These are phyloP conservation scores for Singerocomus inundabilis DNA, from an alignment of 1,284 basidiomycete species.

Conservation along the genomic window DNA sequence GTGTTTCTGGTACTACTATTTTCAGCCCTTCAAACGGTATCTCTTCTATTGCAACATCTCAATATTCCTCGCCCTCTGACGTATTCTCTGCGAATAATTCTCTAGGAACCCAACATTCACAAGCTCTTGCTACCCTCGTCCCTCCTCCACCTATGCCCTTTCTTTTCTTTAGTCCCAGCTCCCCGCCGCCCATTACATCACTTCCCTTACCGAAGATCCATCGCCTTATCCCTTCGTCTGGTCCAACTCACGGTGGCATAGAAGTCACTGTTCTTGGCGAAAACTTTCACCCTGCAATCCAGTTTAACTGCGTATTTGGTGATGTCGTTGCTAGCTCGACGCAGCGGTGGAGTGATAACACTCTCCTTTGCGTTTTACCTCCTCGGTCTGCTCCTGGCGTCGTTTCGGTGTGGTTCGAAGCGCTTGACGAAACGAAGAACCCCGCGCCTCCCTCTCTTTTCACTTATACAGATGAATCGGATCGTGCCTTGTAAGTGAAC, in stretches of 20 bases:
- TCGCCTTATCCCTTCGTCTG: slow-evolving; percentile 86
- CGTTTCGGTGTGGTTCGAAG: slow-evolving; percentile 88
- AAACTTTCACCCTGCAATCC: slow-evolving; percentile 75
- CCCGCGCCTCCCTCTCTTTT: slow-evolving; percentile 64
- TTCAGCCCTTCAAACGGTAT: slow-evolving; percentile 18
- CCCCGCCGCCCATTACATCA: slow-evolving; percentile 42
- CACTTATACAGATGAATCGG: slow-evolving; percentile 89
- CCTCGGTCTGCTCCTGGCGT: slow-evolving; percentile 81
- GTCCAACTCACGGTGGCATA: slow-evolving; percentile 91
- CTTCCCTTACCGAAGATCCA: slow-evolving; percentile 69
- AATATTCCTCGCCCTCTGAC: slow-evolving; percentile 19
- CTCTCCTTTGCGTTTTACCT: slow-evolving; percentile 90
- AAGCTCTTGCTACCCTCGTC: slow-evolving; percentile 19
- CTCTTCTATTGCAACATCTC: slow-evolving; percentile 14
- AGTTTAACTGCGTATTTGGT: slow-evolving; percentile 84
- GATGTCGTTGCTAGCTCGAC: slow-evolving; percentile 81
- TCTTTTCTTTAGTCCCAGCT: slow-evolving; percentile 58
- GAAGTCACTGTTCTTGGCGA: slow-evolving; percentile 93
- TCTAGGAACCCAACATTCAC: slow-evolving; percentile 19
- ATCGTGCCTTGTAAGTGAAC: slow-evolving; percentile 73
- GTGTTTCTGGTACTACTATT: slow-evolving; percentile 5
- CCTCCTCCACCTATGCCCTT: slow-evolving; percentile 43
- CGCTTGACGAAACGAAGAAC: slow-evolving; percentile 59
- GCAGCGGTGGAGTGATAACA: slow-evolving; percentile 91
- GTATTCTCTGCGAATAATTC: slow-evolving; percentile 17